phyloP scores from a whole-genome alignment of 306 rosid species.

The barrel medic (Medicago truncatula) region DNA sequence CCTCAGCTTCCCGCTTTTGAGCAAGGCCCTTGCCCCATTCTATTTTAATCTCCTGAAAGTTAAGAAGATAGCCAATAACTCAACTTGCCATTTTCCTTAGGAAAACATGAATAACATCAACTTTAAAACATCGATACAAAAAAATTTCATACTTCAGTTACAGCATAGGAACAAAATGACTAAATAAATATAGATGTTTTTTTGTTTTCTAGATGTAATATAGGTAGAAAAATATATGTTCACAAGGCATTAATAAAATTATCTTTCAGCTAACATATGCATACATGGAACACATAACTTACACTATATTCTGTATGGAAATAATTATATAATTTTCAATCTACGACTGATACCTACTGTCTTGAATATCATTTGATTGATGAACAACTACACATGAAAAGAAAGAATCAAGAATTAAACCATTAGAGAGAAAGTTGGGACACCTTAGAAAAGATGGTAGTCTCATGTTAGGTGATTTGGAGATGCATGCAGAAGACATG shows the following conservation, averaged over 20 bases:
- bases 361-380: too few relatives aligned
- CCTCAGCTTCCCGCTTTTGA: slow-evolving; percentile 94
- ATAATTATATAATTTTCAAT: too few relatives aligned
- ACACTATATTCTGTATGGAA: too few relatives aligned
- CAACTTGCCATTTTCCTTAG: not conserved
- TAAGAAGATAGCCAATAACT: slow-evolving; percentile 23
- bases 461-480: too few relatives aligned
- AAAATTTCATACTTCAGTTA: slow-evolving; percentile 14
- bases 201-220: slow-evolving; percentile 27
- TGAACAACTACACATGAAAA: too few relatives aligned
- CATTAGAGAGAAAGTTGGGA: too few relatives aligned
- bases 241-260: not conserved
- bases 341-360: too few relatives aligned
- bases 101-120: slow-evolving; percentile 10
- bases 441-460: too few relatives aligned
- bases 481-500: too few relatives aligned
- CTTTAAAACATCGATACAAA: slow-evolving; percentile 11
- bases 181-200: slow-evolving; percentile 27
- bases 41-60: slow-evolving; percentile 70
- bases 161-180: slow-evolving; percentile 4
- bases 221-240: not conserved
- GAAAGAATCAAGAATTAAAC: too few relatives aligned
- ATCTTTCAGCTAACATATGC: slow-evolving; percentile 14
- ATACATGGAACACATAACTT: not conserved
- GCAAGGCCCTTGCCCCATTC: slow-evolving; percentile 99